phyloP scores from a whole-genome alignment of 2,329 filamentous ascomycete genomes.

The Huntiella decipiens region DNA sequence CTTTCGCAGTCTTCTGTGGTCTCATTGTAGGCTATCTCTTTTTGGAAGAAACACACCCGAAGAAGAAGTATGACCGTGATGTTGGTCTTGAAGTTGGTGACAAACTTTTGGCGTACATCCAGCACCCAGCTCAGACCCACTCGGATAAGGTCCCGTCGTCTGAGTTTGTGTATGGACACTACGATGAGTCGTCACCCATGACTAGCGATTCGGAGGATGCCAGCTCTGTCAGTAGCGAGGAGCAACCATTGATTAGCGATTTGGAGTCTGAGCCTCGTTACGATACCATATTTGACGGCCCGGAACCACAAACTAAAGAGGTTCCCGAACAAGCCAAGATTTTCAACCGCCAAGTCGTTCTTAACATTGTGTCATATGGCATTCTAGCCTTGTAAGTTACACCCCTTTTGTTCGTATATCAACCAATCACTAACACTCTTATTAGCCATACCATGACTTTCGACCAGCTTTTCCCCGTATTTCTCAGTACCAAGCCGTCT shows the following conservation, averaged over 20 bases:
- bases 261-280: too few relatives aligned
- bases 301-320: conserved; percentile 13
- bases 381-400: conserved; percentile 82
- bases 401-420: neutral
- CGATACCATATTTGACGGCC: conserved; percentile 11
- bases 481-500: conserved; percentile 52
- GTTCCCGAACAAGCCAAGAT: conserved; percentile 25
- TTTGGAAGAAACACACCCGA: conserved; percentile 80
- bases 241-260: too few relatives aligned
- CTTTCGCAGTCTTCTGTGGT: conserved; percentile 55
- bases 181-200: too few relatives aligned
- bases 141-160: neutral
- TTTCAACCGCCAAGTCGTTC: conserved; percentile 68
- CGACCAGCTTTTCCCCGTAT: conserved; percentile 81
- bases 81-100: conserved; percentile 57
- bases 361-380: conserved; percentile 79
- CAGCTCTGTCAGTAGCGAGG: too few relatives aligned
- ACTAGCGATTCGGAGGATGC: conserved; percentile 10
- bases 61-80: conserved; percentile 60
- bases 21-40: conserved; percentile 67
- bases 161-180: too few relatives aligned
- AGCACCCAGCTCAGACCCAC: too few relatives aligned
- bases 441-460: conserved; percentile 87
- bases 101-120: conserved; percentile 19
- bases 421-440: conserved; percentile 11